phyloP scores from a whole-genome alignment of 441 rosid species.

The Croton laevigatus region DNA sequence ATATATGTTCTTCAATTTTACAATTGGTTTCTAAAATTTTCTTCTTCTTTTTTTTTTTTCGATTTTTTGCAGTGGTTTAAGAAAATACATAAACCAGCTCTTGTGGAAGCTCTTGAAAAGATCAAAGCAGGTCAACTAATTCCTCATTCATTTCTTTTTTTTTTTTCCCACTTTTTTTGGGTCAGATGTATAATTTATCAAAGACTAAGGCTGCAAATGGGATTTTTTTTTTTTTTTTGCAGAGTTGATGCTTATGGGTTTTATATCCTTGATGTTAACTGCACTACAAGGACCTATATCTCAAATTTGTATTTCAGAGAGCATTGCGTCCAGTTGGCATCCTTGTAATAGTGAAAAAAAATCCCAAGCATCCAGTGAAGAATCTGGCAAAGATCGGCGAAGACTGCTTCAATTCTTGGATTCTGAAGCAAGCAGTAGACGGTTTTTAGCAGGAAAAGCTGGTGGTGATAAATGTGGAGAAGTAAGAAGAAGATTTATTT shows the following conservation, averaged over 20 bases:
- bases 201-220: too few relatives aligned
- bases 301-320: slow-evolving; percentile 44
- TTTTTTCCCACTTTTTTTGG: background rate
- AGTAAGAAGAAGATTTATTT: slow-evolving; percentile 27
- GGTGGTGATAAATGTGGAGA: slow-evolving; percentile 46
- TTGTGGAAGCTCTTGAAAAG: slow-evolving; percentile 79
- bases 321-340: slow-evolving; percentile 60
- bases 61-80: slow-evolving; percentile 51
- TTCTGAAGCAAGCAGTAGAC: slow-evolving; percentile 32
- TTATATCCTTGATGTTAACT: slow-evolving; percentile 79
- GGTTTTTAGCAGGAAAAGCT: slow-evolving; percentile 48
- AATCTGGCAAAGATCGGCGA: slow-evolving; percentile 26
- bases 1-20: background rate
- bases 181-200: too few relatives aligned
- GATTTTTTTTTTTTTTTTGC: slow-evolving; percentile 15
- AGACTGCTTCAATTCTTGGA: slow-evolving; percentile 42
- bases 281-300: slow-evolving; percentile 51
- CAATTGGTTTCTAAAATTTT: background rate
- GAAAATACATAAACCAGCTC: slow-evolving; percentile 53
- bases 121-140: slow-evolving; percentile 60
- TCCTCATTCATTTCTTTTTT: background rate
- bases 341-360: slow-evolving; percentile 41
- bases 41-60: too few relatives aligned
- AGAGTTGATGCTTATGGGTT: slow-evolving; percentile 95
- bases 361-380: background rate